Conservation (phyloP, 164 flowering plant genomes). For the Vitis vinifera region ASM3070453v1 NC_081805.1:9676501-9677000, state of each 20-base stretch:
- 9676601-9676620: slow-evolving; percentile 45
- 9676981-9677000: too few species aligned
- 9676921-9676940: too few species aligned
- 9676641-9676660: not conserved
- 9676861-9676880: too few species aligned
- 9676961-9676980: too few species aligned
- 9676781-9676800: slow-evolving; percentile 10
- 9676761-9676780: slow-evolving; percentile 2
- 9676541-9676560: slow-evolving; percentile 49
- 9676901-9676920: too few species aligned
- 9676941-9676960: too few species aligned
- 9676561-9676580: slow-evolving; percentile 60
- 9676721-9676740: not conserved
- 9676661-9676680: too few species aligned
- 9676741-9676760: not conserved
- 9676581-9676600: slow-evolving; percentile 59
- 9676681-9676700: not conserved
- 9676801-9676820: not conserved
- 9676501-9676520: slow-evolving; percentile 67
- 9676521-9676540: slow-evolving; percentile 67
- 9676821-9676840: too few species aligned
- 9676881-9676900: too few species aligned
- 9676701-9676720: not conserved
- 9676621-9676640: not conserved
- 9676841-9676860: too few species aligned